Evolutionary conservation across 2,329 filamentous ascomycete genomes (phyloP).

Genomic region (Phoma sp.): DNA sequence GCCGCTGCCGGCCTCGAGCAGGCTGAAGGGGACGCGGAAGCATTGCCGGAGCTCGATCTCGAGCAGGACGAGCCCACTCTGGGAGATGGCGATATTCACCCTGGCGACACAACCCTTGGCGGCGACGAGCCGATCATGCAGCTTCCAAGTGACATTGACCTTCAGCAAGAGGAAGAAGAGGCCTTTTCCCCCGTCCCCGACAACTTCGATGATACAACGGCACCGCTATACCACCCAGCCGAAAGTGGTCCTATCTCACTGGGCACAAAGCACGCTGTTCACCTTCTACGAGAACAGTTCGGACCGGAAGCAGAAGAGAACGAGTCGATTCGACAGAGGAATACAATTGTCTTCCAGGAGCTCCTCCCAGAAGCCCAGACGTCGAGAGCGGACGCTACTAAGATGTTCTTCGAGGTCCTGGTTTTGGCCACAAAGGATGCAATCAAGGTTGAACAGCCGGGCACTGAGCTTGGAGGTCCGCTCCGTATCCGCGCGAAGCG

Average conservation of each 20-base stretch:
- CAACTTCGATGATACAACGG: slow-evolving; percentile 79
- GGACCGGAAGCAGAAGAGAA: slow-evolving; percentile 71
- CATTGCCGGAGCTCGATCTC: slow-evolving; percentile 68
- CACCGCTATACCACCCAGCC: slow-evolving; percentile 76
- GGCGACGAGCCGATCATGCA: slow-evolving; percentile 37
- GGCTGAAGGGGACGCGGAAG: slow-evolving; percentile 64
- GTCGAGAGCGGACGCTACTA: slow-evolving; percentile 88
- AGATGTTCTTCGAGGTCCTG: slow-evolving; percentile 99
- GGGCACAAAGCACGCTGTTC: slow-evolving; percentile 93
- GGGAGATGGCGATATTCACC: slow-evolving; percentile 52
- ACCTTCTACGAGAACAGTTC: slow-evolving; percentile 88
- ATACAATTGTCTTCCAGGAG: slow-evolving; percentile 85
- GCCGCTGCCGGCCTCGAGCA: slow-evolving; percentile 80
- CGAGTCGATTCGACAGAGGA: slow-evolving; percentile 74
- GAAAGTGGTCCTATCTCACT: slow-evolving; percentile 87
- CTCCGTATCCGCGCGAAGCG: slow-evolving; percentile 89
- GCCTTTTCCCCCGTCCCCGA: slow-evolving; percentile 50
- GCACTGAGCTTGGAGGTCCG: slow-evolving; percentile 72
- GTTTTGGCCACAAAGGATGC: slow-evolving; percentile 98
- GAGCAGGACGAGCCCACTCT: slow-evolving; percentile 57
- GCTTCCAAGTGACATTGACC: slow-evolving; percentile 35
- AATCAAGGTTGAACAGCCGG: slow-evolving; percentile 90
- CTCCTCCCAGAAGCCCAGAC: slow-evolving; percentile 82
- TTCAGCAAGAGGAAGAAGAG: slow-evolving; percentile 38
- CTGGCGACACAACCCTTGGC: slow-evolving; percentile 40